Evolutionary conservation across 2,329 filamentous ascomycete genomes (phyloP).

Genomic region (Aspergillus viridinutans): DNA sequence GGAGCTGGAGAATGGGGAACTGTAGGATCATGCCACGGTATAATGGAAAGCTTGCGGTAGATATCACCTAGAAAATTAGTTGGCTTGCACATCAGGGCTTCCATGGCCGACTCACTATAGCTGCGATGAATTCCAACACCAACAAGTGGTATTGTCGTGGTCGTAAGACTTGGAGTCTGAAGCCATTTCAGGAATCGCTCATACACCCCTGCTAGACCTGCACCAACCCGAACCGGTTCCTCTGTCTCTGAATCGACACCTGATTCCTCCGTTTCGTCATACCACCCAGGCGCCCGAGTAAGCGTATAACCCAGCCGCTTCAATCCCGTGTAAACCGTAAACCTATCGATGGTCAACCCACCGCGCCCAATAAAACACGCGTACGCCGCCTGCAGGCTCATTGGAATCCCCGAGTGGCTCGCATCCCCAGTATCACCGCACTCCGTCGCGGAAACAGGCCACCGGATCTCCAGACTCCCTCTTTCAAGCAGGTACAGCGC

Average conservation of each 20-base stretch:
- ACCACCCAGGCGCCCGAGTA: conserved; percentile 60
- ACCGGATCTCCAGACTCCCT: conserved; percentile 81
- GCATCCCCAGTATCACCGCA: conserved; percentile 34
- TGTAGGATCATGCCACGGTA: conserved; percentile 65
- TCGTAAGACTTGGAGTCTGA: conserved; percentile 22
- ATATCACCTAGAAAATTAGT: conserved; percentile 55
- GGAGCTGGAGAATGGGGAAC: conserved; percentile 18
- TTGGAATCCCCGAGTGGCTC: conserved; percentile 65
- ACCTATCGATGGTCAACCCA: conserved; percentile 68
- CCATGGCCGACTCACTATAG: conserved; percentile 41
- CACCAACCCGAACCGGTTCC: conserved; percentile 11
- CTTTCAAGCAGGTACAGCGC: conserved; percentile 84
- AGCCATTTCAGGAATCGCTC: conserved; percentile 33
- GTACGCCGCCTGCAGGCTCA: conserved; percentile 90
- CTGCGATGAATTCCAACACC: conserved; percentile 51
- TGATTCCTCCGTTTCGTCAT: conserved; percentile 26
- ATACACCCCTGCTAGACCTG: conserved; percentile 28
- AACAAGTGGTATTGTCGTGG: conserved; percentile 47
- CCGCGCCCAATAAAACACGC: conserved; percentile 71
- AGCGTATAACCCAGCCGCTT: conserved; percentile 80
- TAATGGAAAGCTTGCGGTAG: conserved; percentile 70
- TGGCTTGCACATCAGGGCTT: background rate
- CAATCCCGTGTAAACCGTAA: conserved; percentile 81
- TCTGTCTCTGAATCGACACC: conserved; percentile 2
- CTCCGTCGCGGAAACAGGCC: conserved; percentile 53